Percentiles rank a stretch among this genome's conserved stretches.
phyloP scores from a whole-genome alignment of 2,329 filamentous ascomycete species.

The Dactylellina drechsleri region DNA sequence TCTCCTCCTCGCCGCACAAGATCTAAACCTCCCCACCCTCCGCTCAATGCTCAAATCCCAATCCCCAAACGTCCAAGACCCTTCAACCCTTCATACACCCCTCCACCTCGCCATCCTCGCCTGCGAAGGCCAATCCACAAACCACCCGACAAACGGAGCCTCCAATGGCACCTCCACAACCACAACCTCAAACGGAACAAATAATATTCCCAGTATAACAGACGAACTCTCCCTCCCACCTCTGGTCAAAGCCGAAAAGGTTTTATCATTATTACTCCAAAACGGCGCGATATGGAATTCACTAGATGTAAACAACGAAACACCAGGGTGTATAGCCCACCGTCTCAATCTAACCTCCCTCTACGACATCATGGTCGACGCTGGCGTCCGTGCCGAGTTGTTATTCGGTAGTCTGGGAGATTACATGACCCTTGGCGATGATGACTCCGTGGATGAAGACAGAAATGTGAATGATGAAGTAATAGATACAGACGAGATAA shows the following conservation, averaged over 20 bases:
- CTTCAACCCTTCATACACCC: constrained; percentile 84
- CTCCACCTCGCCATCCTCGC: constrained; percentile 90
- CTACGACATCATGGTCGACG: constrained; percentile 86
- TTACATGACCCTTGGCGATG: constrained; percentile 77
- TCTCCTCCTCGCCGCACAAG: constrained; percentile 73
- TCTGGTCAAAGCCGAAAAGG: constrained; percentile 72
- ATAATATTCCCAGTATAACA: background rate
- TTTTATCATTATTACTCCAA: constrained; percentile 79
- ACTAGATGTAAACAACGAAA: constrained; percentile 84
- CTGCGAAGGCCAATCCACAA: constrained; percentile 64
- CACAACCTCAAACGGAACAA: background rate
- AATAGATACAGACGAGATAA: constrained; percentile 61
- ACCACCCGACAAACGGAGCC: background rate
- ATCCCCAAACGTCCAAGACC: constrained; percentile 80
- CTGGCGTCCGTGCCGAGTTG: constrained; percentile 89
- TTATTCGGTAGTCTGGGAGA: constrained; percentile 82
- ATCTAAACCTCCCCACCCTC: constrained; percentile 75
- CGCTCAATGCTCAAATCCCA: constrained; percentile 74
- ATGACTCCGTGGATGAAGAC: constrained; percentile 62
- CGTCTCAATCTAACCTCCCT: constrained; percentile 74
- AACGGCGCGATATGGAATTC: constrained; percentile 98
- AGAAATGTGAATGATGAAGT: constrained; percentile 62
- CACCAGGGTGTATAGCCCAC: constrained; percentile 85
- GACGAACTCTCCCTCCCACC: constrained; percentile 58
- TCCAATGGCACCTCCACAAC: constrained; percentile 49